Evolutionary conservation across 208 protist genomes (phyloP).

Genomic region (Trichomonas tenax): DNA sequence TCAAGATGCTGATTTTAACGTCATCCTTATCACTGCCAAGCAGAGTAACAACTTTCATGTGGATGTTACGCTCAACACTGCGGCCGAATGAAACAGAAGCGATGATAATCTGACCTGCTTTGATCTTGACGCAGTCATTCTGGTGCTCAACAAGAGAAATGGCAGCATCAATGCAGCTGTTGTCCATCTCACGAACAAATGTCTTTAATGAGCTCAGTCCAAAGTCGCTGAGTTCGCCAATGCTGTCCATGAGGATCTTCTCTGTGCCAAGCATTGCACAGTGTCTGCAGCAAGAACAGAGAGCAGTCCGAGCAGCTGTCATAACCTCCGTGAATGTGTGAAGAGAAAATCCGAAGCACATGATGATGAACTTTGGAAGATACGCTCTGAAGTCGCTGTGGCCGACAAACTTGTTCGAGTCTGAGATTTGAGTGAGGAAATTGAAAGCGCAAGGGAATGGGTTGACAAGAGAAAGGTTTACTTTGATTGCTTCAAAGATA

Average conservation of each 20-base stretch:
- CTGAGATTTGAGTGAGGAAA: background rate
- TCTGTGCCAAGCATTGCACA: background rate
- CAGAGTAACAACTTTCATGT: background rate
- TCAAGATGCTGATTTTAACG: background rate
- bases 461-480: background rate
- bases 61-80: background rate
- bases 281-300: background rate
- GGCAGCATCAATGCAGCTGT: background rate
- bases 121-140: background rate
- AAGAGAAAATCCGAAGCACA: background rate
- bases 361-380: background rate
- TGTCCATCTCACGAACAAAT: background rate
- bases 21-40: background rate
- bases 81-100: background rate
- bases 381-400: background rate
- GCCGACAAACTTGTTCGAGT: background rate
- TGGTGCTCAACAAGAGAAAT: background rate
- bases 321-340: background rate
- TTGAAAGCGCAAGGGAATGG: background rate
- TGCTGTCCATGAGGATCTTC: background rate
- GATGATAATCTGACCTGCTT: background rate
- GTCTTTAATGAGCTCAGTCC: background rate
- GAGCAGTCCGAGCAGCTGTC: too few species aligned
- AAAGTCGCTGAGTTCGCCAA: background rate
- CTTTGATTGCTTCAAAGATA: background rate